Evolutionary conservation across 805 yeast genomes (phyloP).

Genomic region (Zygotorulaspora florentina): DNA sequence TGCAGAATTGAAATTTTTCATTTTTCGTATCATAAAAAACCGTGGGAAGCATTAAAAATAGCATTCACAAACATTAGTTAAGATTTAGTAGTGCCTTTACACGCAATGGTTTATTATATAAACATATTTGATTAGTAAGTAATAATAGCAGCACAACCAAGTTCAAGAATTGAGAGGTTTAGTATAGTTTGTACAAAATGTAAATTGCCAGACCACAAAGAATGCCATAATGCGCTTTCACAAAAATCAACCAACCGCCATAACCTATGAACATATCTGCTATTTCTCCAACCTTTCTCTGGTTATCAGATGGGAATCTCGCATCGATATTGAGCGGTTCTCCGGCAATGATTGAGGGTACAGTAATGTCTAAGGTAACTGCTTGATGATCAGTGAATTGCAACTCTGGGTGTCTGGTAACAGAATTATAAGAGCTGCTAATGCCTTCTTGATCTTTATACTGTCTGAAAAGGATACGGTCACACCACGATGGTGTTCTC

Average conservation of each 20-base stretch:
- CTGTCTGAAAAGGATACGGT: conserved; percentile 61
- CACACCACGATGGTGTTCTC: conserved; percentile 88
- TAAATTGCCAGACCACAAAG: conserved; percentile 2
- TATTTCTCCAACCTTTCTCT: conserved; percentile 11
- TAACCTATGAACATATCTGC: conserved; percentile 27
- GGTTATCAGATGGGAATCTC: conserved; percentile 4
- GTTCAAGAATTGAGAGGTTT: neutral
- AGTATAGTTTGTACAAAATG: conserved; percentile 1
- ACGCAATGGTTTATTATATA: no score
- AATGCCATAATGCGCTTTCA: conserved; percentile 12
- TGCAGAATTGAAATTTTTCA: neutral
- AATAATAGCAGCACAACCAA: no score
- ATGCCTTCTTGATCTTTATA: conserved; percentile 30
- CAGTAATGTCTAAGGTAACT: conserved; percentile 49
- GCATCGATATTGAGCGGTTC: conserved; percentile 1
- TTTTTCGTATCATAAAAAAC: neutral
- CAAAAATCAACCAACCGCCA: conserved; percentile 23
- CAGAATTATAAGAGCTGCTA: conserved; percentile 45
- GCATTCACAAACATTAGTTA: no score
- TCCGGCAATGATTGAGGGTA: conserved; percentile 36
- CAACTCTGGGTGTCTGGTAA: conserved; percentile 37
- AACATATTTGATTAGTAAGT: no score
- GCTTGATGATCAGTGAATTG: conserved; percentile 77
- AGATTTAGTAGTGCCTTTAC: no score
- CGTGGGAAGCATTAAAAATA: no score